These are phyloP conservation scores for Hortiboletus campestris DNA, from an alignment of 768 basidiomycete genomes.

Conservation along the genomic window DNA sequence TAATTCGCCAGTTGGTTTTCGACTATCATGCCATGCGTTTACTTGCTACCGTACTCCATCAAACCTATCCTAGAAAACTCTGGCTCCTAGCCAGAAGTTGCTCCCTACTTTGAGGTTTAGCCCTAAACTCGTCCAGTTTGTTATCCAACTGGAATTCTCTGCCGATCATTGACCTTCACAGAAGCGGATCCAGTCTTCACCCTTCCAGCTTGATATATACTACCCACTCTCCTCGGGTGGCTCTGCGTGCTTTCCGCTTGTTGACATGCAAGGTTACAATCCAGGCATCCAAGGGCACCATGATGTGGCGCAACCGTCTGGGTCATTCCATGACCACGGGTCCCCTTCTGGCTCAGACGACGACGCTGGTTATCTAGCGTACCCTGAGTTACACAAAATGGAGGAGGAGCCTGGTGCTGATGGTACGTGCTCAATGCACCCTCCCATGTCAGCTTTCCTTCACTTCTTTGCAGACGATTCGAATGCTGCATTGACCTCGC, in stretches of 20 bases:
- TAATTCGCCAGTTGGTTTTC: conserved; percentile 28
- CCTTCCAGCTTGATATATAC: conserved; percentile 9
- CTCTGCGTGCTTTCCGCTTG: conserved; percentile 3
- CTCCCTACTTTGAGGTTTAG: conserved; percentile 16
- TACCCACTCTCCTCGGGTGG: not conserved
- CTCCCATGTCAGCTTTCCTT: conserved; percentile 14
- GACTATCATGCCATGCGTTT: conserved; percentile 35
- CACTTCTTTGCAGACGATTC: conserved; percentile 35
- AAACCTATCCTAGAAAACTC: conserved; percentile 26
- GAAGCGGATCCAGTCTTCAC: conserved; percentile 8
- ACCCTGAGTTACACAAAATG: conserved; percentile 38
- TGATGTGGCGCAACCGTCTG: conserved; percentile 27
- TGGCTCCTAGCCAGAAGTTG: conserved; percentile 15
- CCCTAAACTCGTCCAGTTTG: conserved; percentile 26
- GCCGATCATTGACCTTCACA: conserved; percentile 30
- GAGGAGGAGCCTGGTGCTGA: conserved; percentile 43
- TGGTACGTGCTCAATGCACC: conserved; percentile 34
- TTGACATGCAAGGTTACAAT: conserved; percentile 31
- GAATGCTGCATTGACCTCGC: conserved; percentile 58
- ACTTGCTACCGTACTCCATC: conserved; percentile 28
- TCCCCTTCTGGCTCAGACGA: conserved; percentile 62
- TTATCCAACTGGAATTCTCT: conserved; percentile 21
- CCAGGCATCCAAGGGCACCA: conserved; percentile 21
- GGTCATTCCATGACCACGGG: conserved; percentile 41
- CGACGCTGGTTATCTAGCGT: conserved; percentile 34